These are phyloP conservation scores for Thalassiosira profunda DNA, from an alignment of 108 stramenopile species.

Conservation along the genomic window DNA sequence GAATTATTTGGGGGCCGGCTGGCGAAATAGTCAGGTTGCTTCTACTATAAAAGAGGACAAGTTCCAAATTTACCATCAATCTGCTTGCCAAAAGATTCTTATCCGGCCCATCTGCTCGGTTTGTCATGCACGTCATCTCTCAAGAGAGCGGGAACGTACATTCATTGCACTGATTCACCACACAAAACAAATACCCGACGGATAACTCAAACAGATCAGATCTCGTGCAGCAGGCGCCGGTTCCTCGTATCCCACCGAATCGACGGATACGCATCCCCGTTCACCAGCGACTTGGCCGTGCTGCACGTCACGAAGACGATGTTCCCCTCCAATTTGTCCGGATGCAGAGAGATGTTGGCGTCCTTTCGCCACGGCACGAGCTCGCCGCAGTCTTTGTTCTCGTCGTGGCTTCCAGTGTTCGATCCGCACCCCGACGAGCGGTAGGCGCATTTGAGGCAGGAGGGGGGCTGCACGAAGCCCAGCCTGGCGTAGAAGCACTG, in stretches of 20 bases:
- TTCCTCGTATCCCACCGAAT: conserved; percentile 45
- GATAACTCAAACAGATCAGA: background rate
- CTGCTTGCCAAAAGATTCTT: too few species aligned
- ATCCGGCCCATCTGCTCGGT: too few species aligned
- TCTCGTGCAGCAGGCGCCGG: conserved; percentile 14
- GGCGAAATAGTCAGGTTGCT: too few species aligned
- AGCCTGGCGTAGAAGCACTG: conserved; percentile 83
- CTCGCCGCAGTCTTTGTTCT: conserved; percentile 22
- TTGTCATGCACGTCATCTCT: too few species aligned
- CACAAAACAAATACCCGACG: background rate
- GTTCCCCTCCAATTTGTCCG: conserved; percentile 58
- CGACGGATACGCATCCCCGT: conserved; percentile 55
- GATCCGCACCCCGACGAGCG: conserved; percentile 23
- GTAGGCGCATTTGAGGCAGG: conserved; percentile 75
- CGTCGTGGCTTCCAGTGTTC: background rate
- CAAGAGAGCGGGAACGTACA: background rate
- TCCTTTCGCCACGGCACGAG: conserved; percentile 65
- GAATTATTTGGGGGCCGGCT: too few species aligned
- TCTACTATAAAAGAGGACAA: too few species aligned
- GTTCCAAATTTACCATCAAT: too few species aligned
- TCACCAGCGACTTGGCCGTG: conserved; percentile 54
- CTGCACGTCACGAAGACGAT: conserved; percentile 63
- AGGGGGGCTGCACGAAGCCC: conserved; percentile 82
- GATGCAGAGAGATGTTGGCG: conserved; percentile 66
- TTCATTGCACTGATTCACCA: background rate